These are phyloP conservation scores for Lathyrus tuberosus DNA, from an alignment of 306 rosid genomes.

Conservation along the genomic window DNA sequence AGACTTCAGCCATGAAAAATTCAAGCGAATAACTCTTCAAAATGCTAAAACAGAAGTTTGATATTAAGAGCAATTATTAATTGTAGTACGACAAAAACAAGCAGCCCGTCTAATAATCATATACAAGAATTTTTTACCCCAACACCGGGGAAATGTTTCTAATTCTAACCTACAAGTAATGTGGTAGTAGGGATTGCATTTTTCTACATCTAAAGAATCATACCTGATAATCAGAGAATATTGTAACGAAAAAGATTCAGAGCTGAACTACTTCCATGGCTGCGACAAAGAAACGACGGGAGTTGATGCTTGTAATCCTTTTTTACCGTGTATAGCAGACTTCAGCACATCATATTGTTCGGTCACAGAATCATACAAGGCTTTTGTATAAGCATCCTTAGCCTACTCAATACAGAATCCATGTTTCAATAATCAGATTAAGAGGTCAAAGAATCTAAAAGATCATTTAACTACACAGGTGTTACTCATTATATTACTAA, in stretches of 20 bases:
- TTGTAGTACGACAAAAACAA: slow-evolving; percentile 26
- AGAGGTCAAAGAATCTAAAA: slow-evolving; percentile 27
- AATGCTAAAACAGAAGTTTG: slow-evolving; percentile 34
- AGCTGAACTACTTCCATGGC: slow-evolving; percentile 71
- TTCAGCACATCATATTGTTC: slow-evolving; percentile 83
- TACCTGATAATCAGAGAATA: slow-evolving; percentile 52
- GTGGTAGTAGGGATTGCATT: slow-evolving; percentile 9
- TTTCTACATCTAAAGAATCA: slow-evolving; percentile 28
- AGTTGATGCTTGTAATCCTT: slow-evolving; percentile 72
- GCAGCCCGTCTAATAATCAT: slow-evolving; percentile 13
- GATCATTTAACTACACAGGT: slow-evolving; percentile 19
- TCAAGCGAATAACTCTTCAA: background rate
- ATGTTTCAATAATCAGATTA: slow-evolving; percentile 28
- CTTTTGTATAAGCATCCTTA: slow-evolving; percentile 68
- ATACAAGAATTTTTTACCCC: background rate
- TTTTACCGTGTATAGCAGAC: slow-evolving; percentile 66
- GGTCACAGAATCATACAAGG: slow-evolving; percentile 57
- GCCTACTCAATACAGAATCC: slow-evolving; percentile 60
- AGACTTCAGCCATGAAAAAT: slow-evolving; percentile 38
- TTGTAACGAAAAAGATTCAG: slow-evolving; percentile 32
- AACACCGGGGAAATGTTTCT: slow-evolving; percentile 10
- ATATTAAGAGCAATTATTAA: slow-evolving; percentile 13
- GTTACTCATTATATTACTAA: background rate
- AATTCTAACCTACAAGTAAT: slow-evolving; percentile 29
- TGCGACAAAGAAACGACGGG: slow-evolving; percentile 75